Evolutionary conservation across 2,329 filamentous ascomycete genomes (phyloP).

Genomic region (Fusarium marasasianum): DNA sequence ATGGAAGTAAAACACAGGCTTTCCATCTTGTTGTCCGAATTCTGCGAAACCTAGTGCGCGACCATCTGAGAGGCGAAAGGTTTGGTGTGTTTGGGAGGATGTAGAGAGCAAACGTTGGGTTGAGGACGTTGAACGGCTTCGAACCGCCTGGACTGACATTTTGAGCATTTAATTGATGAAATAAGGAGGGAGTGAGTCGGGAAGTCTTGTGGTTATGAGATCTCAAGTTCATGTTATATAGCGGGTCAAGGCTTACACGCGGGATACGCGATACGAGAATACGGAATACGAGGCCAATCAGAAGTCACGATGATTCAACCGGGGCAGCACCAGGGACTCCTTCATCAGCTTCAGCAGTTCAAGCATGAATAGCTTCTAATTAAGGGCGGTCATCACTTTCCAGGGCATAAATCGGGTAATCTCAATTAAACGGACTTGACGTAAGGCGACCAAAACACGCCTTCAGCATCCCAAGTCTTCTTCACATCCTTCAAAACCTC

Average conservation of each 20-base stretch:
- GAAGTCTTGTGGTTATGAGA: neutral
- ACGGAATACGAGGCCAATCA: constrained; percentile 27
- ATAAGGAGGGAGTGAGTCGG: neutral
- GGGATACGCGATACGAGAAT: constrained; percentile 11
- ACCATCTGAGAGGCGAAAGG: constrained; percentile 51
- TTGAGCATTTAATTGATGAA: neutral
- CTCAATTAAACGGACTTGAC: neutral
- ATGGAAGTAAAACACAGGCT: constrained; percentile 53
- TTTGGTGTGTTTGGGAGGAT: constrained; percentile 28
- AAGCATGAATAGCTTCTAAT: neutral
- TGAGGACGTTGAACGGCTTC: neutral
- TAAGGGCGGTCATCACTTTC: rapidly evolving
- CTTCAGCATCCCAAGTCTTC: constrained; percentile 37
- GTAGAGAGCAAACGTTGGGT: neutral
- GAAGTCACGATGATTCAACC: neutral
- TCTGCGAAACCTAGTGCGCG: constrained; percentile 53
- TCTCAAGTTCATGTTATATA: neutral
- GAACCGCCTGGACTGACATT: neutral
- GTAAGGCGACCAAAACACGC: constrained; percentile 43
- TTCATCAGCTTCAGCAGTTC: neutral
- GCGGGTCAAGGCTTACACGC: neutral
- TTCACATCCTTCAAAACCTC: constrained; percentile 32
- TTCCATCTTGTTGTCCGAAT: constrained; percentile 46
- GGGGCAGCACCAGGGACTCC: neutral
- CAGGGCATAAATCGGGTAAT: rapidly evolving